These are phyloP conservation scores for Fusarium pseudoanthophilum DNA, from an alignment of 2,329 filamentous ascomycete genomes.

Conservation along the genomic window DNA sequence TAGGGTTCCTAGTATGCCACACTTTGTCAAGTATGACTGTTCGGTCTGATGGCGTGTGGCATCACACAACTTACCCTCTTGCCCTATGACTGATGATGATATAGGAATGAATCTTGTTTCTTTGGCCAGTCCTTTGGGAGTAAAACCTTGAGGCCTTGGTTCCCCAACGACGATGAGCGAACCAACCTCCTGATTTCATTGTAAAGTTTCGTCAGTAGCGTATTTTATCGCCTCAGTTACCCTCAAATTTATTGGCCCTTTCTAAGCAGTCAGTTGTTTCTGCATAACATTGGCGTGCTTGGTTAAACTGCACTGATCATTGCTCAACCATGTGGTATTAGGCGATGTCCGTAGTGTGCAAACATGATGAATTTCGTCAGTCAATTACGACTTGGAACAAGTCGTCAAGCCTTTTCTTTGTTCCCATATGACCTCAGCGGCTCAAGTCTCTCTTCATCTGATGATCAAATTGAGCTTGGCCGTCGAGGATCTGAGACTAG, in stretches of 20 bases:
- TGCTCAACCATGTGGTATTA: neutral
- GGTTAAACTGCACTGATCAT: neutral
- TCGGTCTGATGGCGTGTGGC: constrained; percentile 2
- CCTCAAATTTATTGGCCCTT: neutral
- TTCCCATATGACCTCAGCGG: neutral
- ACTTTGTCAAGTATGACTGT: neutral
- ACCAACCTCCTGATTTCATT: neutral
- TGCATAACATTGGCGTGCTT: neutral
- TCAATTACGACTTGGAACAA: neutral
- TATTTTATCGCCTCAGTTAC: neutral
- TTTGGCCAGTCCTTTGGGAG: neutral
- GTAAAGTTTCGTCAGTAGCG: too few species aligned
- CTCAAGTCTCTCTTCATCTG: neutral
- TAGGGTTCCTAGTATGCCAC: constrained; percentile 17
- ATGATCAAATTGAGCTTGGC: neutral
- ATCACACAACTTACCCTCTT: neutral
- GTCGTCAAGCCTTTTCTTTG: neutral
- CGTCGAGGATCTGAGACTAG: neutral
- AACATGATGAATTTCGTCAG: neutral
- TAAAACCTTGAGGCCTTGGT: neutral
- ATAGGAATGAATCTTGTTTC: neutral
- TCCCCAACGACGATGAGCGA: neutral
- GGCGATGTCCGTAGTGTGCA: neutral
- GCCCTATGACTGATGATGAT: neutral
- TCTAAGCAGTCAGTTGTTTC: neutral